Conservation (phyloP, 805 yeast genomes). For the Wickerhamomyces sydowiorum region DNA sequence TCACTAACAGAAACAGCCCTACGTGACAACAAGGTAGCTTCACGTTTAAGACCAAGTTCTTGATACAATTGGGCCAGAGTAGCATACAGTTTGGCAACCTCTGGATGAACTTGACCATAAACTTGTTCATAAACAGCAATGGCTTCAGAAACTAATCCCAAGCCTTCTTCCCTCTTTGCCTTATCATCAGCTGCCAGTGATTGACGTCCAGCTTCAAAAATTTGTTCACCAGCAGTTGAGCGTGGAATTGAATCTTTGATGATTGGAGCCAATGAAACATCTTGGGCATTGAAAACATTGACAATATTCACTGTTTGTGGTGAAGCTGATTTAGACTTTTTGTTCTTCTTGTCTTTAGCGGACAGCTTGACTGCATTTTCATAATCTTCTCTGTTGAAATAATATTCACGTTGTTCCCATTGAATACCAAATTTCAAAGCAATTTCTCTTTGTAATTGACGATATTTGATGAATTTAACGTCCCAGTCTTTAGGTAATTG, state of each 20-base stretch:
- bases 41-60: slow-evolving; percentile 47
- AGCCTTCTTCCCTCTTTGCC: slow-evolving; percentile 47
- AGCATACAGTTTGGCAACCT: slow-evolving; percentile 66
- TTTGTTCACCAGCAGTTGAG: slow-evolving; percentile 67
- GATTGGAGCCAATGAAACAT: slow-evolving; percentile 71
- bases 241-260: slow-evolving; percentile 65
- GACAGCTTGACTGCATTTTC: slow-evolving; percentile 24
- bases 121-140: slow-evolving; percentile 73
- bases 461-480: slow-evolving; percentile 29
- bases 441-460: slow-evolving; percentile 56
- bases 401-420: slow-evolving; percentile 47
- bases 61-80: slow-evolving; percentile 62
- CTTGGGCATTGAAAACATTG: slow-evolving; percentile 50
- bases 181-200: slow-evolving; percentile 10
- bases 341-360: slow-evolving; percentile 32
- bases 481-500: slow-evolving; percentile 46
- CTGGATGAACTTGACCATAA: slow-evolving; percentile 75
- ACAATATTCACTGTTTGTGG: slow-evolving; percentile 6
- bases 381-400: slow-evolving; percentile 33
- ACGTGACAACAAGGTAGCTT: slow-evolving; percentile 61
- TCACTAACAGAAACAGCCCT: slow-evolving; percentile 71
- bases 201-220: slow-evolving; percentile 56
- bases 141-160: slow-evolving; percentile 63
- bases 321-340: slow-evolving; percentile 8
- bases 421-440: slow-evolving; percentile 83